Conservation (phyloP, 129 eudicot genomes). For the Tagetes patula region DNA sequence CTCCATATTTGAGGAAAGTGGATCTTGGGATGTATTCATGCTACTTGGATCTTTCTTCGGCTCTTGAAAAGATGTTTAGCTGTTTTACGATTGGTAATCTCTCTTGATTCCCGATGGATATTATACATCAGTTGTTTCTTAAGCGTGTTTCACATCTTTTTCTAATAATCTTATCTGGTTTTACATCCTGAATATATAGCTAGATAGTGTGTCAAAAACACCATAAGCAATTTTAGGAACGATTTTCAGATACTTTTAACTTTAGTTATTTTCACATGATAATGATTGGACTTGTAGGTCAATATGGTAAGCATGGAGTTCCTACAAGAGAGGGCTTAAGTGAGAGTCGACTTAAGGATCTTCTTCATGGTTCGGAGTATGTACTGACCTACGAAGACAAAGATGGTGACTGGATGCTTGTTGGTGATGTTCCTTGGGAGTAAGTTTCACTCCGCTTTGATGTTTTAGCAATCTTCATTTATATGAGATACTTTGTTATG, state of each 20-base stretch:
- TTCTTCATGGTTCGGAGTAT: conserved; percentile 56
- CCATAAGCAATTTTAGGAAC: neutral
- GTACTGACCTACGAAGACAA: conserved; percentile 73
- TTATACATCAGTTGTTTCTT: neutral
- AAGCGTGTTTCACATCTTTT: neutral
- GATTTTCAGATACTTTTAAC: neutral
- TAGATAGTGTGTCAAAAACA: neutral
- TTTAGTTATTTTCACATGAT: neutral
- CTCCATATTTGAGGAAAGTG: conserved; percentile 78
- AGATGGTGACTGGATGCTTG: conserved; percentile 82
- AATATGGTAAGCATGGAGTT: conserved; percentile 47
- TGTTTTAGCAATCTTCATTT: neutral
- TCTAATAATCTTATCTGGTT: neutral
- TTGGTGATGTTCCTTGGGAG: conserved; percentile 87
- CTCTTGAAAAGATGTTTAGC: conserved; percentile 75
- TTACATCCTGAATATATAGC: neutral
- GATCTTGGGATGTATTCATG: conserved; percentile 51
- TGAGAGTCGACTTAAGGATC: conserved; percentile 53
- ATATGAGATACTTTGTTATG: neutral
- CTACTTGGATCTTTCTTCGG: conserved; percentile 60
- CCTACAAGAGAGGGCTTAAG: conserved; percentile 47
- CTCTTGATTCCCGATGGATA: neutral
- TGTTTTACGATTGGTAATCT: conserved; percentile 63
- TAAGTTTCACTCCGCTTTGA: conserved; percentile 36
- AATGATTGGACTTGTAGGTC: conserved; percentile 37